phyloP scores from a whole-genome alignment of 2,329 filamentous ascomycete genomes.

The Phialophora expanda region DNA sequence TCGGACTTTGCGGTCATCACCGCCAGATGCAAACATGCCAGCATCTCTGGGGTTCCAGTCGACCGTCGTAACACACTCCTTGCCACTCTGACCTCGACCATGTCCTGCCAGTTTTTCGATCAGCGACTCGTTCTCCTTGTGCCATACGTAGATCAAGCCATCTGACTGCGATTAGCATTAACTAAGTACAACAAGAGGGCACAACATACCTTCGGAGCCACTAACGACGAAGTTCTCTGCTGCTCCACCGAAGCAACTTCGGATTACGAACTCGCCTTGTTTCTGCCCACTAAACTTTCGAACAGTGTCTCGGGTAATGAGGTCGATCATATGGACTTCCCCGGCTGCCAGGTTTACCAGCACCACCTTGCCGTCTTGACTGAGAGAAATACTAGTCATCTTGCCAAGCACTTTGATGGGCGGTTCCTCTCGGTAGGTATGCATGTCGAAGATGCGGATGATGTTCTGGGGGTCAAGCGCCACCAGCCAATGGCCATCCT shows the following conservation, averaged over 20 bases:
- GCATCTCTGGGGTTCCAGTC: slow-evolving; percentile 86
- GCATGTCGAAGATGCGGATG: slow-evolving; percentile 81
- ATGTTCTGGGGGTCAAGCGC: slow-evolving; percentile 73
- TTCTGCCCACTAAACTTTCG: slow-evolving; percentile 76
- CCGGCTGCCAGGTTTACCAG: slow-evolving; percentile 82
- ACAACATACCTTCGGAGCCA: slow-evolving; percentile 78
- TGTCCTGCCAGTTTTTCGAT: slow-evolving; percentile 81
- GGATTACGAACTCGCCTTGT: slow-evolving; percentile 78
- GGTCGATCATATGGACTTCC: slow-evolving; percentile 77
- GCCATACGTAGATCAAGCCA: slow-evolving; percentile 82
- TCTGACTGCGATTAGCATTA: slow-evolving; percentile 52
- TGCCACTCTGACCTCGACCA: slow-evolving; percentile 56
- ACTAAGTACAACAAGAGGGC: slow-evolving; percentile 9
- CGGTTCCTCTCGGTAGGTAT: slow-evolving; percentile 74
- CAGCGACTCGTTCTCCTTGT: slow-evolving; percentile 77
- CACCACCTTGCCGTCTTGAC: slow-evolving; percentile 77
- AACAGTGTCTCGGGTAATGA: slow-evolving; percentile 72
- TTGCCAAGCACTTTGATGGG: slow-evolving; percentile 71
- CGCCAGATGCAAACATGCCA: slow-evolving; percentile 85
- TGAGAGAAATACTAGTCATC: slow-evolving; percentile 80
- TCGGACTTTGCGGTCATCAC: slow-evolving; percentile 82
- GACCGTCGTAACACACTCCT: slow-evolving; percentile 75
- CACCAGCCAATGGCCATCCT: slow-evolving; percentile 78
- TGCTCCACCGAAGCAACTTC: slow-evolving; percentile 84
- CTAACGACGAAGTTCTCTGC: slow-evolving; percentile 90